Conservation (phyloP, 352 stramenopile genomes). For the Globisporangium sylvaticum region DNA sequence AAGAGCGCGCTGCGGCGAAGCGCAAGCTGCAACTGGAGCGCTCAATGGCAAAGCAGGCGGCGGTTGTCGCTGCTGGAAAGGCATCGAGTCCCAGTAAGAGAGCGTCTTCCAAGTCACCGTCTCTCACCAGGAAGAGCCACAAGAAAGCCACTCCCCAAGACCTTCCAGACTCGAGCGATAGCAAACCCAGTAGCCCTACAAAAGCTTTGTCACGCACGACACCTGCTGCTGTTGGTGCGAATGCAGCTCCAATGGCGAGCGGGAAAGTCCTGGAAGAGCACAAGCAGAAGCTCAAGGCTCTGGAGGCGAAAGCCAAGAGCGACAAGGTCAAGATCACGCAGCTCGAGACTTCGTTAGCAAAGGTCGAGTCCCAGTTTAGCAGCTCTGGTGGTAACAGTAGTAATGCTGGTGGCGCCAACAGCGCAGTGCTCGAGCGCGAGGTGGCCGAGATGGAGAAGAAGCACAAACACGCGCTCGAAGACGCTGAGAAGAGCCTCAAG, state of each 20-base stretch:
- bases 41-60: constrained; percentile 4
- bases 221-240: not conserved
- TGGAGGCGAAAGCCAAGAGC: constrained; percentile 62
- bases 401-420: constrained; percentile 18
- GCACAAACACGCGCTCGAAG: constrained; percentile 63
- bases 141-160: constrained; percentile 15
- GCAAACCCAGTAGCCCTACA: not conserved
- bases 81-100: not conserved
- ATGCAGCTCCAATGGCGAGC: not conserved
- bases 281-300: constrained; percentile 70
- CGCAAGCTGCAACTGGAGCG: constrained; percentile 16
- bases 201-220: not conserved
- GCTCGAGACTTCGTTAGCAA: constrained; percentile 56
- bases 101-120: not conserved
- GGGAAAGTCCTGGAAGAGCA: constrained; percentile 49
- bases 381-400: constrained; percentile 9
- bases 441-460: constrained; percentile 80
- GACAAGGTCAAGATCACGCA: constrained; percentile 77
- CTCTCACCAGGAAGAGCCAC: constrained; percentile 2
- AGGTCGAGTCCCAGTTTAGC: constrained; percentile 40
- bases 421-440: constrained; percentile 42
- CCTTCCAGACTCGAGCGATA: constrained; percentile 17
- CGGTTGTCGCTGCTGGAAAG: not conserved
- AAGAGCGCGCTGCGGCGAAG: constrained; percentile 21
- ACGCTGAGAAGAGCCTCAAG: constrained; percentile 52